Evolutionary conservation across 257 asterid genomes (phyloP), one percentile per base, ranked within the genome.

Genomic region (Craterostigma plantagineum): DNA sequence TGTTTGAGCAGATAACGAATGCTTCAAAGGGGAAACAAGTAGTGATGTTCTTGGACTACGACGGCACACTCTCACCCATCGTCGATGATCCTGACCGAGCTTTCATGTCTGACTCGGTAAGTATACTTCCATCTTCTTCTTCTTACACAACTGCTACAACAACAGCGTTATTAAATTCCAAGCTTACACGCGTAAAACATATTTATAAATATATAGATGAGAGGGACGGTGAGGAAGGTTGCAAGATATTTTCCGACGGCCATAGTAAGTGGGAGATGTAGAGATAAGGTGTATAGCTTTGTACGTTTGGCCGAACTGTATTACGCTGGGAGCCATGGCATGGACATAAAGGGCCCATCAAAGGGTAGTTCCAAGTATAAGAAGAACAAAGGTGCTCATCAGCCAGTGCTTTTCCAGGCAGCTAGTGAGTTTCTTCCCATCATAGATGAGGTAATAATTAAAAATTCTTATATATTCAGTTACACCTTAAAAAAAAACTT

Each of bases 271-370:
- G 96, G 96, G 38, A 74, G 96, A 34, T 65, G 96, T 68, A 62
- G 80, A 66, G 93, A 77, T 58, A 60, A 68, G 70, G 96, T 90
- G 17, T 79, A 90, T 39, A 71, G 63, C 34, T 90, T 90, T 62
- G 99, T 90, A 56, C 70, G 79, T n/a, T 60, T 90, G 58, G 81
- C 87, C 51, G 99, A 79, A 67, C 60, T 90, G 70, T 83, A 83
- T 67, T 90, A 90, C 34, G 99, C 99, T 36, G 99, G 99, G 23
- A 90, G 99, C 79, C 99, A 90, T 65, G 99, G 99, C 14, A 90
- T 90, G 99, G 99, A 90, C 78, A 90, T 90, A 42, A 77, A 76
- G 65, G 93, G 92, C 47, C 99, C 99, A 56, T 72, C 94, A 13
- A 83, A 75, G 63, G 81, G 73, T n/a, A n/a, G n/a, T 54, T 79